These are phyloP conservation scores for Areca catechu DNA, from an alignment of 176 grass and related monocot genomes.

Conservation along the genomic window DNA sequence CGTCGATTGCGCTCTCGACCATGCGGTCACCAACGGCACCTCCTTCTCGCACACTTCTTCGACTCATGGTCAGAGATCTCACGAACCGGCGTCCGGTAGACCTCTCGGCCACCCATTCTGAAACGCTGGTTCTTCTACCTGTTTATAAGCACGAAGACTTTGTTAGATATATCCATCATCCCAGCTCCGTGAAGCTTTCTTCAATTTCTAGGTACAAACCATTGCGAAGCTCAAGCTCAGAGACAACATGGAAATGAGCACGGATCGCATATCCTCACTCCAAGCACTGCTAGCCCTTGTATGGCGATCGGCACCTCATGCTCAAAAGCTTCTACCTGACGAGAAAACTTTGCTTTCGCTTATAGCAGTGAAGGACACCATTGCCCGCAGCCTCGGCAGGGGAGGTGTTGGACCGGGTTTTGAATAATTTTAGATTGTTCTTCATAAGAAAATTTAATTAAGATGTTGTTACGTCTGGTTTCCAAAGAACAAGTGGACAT, in stretches of 20 bases:
- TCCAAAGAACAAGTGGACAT: too few relatives aligned
- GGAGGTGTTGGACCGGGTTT: constrained; percentile 46
- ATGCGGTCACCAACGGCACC: constrained; percentile 79
- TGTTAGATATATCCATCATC: too few relatives aligned
- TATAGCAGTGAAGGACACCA: too few relatives aligned
- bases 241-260: constrained; percentile 1
- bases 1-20: constrained; percentile 65
- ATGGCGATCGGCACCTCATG: constrained; percentile 60
- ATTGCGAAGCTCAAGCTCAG: constrained; percentile 15
- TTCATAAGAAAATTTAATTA: too few relatives aligned
- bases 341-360: constrained; percentile 54
- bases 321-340: constrained; percentile 34
- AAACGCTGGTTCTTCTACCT: too few relatives aligned
- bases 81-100: constrained; percentile 29
- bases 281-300: constrained; percentile 75
- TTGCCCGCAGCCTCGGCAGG: constrained; percentile 54
- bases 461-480: too few relatives aligned
- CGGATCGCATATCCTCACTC: constrained; percentile 55
- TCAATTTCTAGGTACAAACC: too few relatives aligned
- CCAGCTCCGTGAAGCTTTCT: too few relatives aligned
- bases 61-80: constrained; percentile 70
- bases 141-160: too few relatives aligned
- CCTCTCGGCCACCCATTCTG: too few relatives aligned
- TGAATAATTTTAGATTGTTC: too few relatives aligned
- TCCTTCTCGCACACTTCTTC: constrained; percentile 91